phyloP scores from a whole-genome alignment of 2,329 filamentous ascomycete genomes.

The Escovopsis sp. region DNA sequence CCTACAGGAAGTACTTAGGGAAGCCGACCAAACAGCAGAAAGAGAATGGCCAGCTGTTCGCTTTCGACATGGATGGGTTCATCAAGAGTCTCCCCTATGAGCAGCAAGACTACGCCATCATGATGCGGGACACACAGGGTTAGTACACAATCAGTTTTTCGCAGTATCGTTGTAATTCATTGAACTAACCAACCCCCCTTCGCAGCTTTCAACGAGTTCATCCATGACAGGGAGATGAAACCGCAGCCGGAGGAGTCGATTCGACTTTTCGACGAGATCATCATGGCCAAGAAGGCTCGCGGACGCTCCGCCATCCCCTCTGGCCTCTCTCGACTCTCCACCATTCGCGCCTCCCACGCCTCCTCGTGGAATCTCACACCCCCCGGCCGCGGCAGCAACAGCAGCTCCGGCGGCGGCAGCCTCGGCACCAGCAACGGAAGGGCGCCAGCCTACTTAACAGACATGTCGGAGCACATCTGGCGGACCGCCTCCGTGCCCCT shows the following conservation, averaged over 20 bases:
- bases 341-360: constrained; percentile 42
- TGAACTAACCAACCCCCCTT: constrained; percentile 5
- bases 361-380: constrained; percentile 23
- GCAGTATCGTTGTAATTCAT: neutral
- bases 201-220: constrained; percentile 60
- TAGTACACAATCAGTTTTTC: constrained; percentile 12
- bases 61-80: constrained; percentile 52
- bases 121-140: constrained; percentile 56
- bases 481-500: constrained; percentile 48
- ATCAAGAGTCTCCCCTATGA: constrained; percentile 50
- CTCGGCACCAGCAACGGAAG: constrained; percentile 21
- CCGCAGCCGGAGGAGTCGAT: constrained; percentile 48
- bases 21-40: constrained; percentile 47
- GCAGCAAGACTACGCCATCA: constrained; percentile 47
- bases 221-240: constrained; percentile 62
- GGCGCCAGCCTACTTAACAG: constrained; percentile 48
- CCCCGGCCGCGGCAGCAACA: constrained; percentile 13
- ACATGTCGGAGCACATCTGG: constrained; percentile 69
- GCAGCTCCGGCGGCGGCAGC: no score
- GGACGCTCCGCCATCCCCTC: constrained; percentile 52
- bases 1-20: constrained; percentile 49
- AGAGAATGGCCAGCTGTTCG: constrained; percentile 42
- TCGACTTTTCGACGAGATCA: constrained; percentile 71
- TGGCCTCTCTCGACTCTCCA: constrained; percentile 47
- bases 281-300: constrained; percentile 58